Evolutionary conservation across 192 early-diverging fungal species (phyloP), one percentile per base, ranked within the genome.

Genomic region (Umbelopsis sp.): DNA sequence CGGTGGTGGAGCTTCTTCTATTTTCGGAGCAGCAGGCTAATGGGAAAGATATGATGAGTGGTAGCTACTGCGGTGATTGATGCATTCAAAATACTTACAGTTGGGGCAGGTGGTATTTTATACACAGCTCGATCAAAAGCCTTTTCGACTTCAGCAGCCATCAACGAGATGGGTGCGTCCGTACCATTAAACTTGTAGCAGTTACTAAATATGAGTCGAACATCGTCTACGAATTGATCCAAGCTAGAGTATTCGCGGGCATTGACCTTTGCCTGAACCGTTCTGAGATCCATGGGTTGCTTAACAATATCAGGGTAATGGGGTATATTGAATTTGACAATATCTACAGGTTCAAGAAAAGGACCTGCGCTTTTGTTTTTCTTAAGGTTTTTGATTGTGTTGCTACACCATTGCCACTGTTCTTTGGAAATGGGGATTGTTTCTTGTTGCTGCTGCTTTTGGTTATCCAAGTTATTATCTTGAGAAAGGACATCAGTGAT

Each of bases 311-410:
- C 74, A 32, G 84, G 85, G 73, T 95, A 95, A 7, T 84, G 86
- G 7, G 92, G 90, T 51, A 93, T 91, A 7, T 82, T 79, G 3
- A 87, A 77, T 12, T 73, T 75, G 22, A 92, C 82, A 16, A 90
- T 88, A 81, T 95, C 92, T 0, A 94, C 92, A 4, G 93, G 93
- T 4, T 89, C 68, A 32, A 93, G 83, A 78, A 99, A 99, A n/a
- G 91, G 87, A 9, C 77, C 83, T 3, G 94, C 91, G 45, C 91
- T 89, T 68, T 91, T 91, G 66, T 93, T 88, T 49, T 86, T 82
- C 69, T 92, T 91, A 25, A 96, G 77, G 4, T 85, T 79, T 45
- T 87, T 89, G n/a, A 97, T 9, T 11, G 71, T 51, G 22, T 53
- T 62, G 1, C 12, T 45, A 62, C 73, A 74, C 24, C 51, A 66